Evolutionary conservation across 176 grass and related monocot genomes (phyloP).

Genomic region (Aegilops bicornis): DNA sequence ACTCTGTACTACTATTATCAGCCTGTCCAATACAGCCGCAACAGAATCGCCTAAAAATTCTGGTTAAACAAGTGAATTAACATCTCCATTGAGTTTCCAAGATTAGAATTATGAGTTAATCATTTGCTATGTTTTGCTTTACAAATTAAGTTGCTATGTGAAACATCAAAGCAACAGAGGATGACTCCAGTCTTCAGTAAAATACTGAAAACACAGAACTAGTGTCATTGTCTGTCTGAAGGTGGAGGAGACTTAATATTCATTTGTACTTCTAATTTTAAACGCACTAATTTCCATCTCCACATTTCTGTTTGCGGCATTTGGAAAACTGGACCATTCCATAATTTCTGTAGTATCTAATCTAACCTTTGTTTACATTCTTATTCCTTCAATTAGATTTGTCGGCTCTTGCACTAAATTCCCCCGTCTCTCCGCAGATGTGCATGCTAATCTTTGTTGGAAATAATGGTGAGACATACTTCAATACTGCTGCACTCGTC

Average conservation of each 20-base stretch:
- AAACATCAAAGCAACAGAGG: slow-evolving; percentile 8
- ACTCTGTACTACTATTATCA: not conserved
- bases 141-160: not conserved
- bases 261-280: not conserved
- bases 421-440: slow-evolving; percentile 52
- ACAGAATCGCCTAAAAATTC: not conserved
- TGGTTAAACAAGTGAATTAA: not conserved
- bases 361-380: not conserved
- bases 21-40: slow-evolving; percentile 7
- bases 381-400: not conserved
- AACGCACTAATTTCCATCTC: not conserved
- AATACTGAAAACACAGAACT: not conserved
- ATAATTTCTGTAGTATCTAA: not conserved
- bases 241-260: not conserved
- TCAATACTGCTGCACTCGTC: slow-evolving; percentile 85
- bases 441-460: slow-evolving; percentile 87
- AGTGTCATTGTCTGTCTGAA: not conserved
- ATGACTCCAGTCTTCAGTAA: not conserved
- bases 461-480: slow-evolving; percentile 89
- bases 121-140: not conserved
- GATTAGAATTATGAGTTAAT: not conserved
- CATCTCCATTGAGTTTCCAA: not conserved
- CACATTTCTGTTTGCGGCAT: not conserved
- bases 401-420: slow-evolving; percentile 2
- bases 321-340: not conserved